phyloP scores from a whole-genome alignment of 768 basidiomycete species.

The Lentinula aciculospora region DNA sequence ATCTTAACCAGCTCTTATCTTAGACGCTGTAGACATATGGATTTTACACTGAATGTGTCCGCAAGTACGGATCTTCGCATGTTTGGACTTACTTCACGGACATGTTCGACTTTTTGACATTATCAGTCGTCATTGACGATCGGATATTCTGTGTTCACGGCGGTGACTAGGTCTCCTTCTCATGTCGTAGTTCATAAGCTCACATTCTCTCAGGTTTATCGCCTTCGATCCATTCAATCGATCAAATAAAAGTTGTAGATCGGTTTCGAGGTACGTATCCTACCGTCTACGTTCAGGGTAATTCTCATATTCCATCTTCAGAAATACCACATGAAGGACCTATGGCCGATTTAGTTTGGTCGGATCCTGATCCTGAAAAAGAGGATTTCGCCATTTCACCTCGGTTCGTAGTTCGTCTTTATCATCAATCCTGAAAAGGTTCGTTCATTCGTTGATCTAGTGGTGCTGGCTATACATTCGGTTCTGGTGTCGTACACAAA shows the following conservation, averaged over 20 bases:
- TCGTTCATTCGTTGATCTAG: constrained; percentile 36
- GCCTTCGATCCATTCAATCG: constrained; percentile 97
- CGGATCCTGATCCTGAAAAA: constrained; percentile 98
- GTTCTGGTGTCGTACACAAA: constrained; percentile 95
- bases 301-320: constrained; percentile 24
- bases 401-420: constrained; percentile 47
- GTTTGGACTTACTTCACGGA: constrained; percentile 99
- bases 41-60: constrained; percentile 96
- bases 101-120: constrained; percentile 98
- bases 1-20: constrained; percentile 19
- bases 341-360: constrained; percentile 99
- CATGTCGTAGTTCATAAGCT: constrained; percentile 9
- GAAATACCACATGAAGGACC: constrained; percentile 99
- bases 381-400: constrained; percentile 99
- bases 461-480: constrained; percentile 98
- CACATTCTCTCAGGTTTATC: constrained; percentile 64
- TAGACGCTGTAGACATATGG: constrained; percentile 78
- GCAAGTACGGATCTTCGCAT: constrained; percentile 93
- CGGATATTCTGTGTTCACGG: constrained; percentile 99
- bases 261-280: constrained; percentile 78
- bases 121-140: constrained; percentile 98
- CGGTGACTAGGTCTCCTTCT: constrained; percentile 42
- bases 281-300: not conserved
- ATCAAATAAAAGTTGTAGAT: constrained; percentile 99
- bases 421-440: too few relatives aligned